phyloP scores from a whole-genome alignment of 306 rosid species.

The Ochetophila trinervis region DNA sequence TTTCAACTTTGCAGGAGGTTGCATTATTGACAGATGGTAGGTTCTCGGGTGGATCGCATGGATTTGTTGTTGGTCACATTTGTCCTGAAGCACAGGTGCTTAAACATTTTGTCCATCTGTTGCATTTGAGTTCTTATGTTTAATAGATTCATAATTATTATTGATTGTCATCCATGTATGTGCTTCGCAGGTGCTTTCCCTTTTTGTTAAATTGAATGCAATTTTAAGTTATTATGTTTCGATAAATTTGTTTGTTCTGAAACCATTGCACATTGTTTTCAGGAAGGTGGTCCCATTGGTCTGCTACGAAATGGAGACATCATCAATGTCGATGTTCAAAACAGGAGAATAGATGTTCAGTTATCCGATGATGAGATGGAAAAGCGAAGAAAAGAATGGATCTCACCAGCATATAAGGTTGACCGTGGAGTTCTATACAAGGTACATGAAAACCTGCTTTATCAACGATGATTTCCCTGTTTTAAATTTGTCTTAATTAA shows the following conservation, averaged over 20 bases:
- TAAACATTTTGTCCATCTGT: not conserved
- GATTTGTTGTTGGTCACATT: constrained; percentile 94
- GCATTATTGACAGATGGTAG: constrained; percentile 94
- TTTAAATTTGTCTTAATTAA: not conserved
- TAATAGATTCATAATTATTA: not conserved
- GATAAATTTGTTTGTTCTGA: not conserved
- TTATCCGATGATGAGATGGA: constrained; percentile 67
- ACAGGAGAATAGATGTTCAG: constrained; percentile 67
- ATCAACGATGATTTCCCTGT: not conserved
- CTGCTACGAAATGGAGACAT: constrained; percentile 70
- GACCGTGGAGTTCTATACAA: constrained; percentile 70
- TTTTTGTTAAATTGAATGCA: not conserved
- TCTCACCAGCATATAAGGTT: constrained; percentile 69
- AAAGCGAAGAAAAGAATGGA: constrained; percentile 60
- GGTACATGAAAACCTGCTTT: constrained; percentile 36
- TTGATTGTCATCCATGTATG: no score
- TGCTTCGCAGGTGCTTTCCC: not conserved
- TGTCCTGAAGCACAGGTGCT: constrained; percentile 93
- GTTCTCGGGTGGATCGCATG: constrained; percentile 96
- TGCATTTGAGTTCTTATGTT: not conserved
- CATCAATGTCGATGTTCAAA: constrained; percentile 63
- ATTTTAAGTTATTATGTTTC: no score
- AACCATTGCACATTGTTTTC: constrained; percentile 26
- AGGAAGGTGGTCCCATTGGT: constrained; percentile 98
- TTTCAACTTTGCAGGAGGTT: constrained; percentile 64